Evolutionary conservation across 768 basidiomycete genomes (phyloP).

Genomic region (Phaffia australis): DNA sequence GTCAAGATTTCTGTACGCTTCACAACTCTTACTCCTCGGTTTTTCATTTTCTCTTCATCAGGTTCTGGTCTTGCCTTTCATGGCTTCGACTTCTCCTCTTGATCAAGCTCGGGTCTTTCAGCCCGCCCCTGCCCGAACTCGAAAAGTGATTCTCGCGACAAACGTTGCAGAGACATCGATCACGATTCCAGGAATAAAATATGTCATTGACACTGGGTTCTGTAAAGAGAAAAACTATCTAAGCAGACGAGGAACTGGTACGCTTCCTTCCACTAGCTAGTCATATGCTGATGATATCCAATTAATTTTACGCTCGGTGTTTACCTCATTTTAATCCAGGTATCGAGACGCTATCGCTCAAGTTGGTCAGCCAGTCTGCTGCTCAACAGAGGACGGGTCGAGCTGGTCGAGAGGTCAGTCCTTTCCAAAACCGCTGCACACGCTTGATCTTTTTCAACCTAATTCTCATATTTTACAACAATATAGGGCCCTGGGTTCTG

Average conservation of each 20-base stretch:
- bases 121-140: conserved; percentile 52
- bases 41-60: conserved; percentile 34
- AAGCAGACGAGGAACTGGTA: conserved; percentile 54
- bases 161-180: conserved; percentile 98
- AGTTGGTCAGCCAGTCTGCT: conserved; percentile 75
- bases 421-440: too few relatives aligned
- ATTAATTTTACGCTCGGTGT: background rate
- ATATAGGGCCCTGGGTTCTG: conserved; percentile 66
- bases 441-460: background rate
- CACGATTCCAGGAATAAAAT: conserved; percentile 89
- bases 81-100: conserved; percentile 66
- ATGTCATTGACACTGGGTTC: conserved; percentile 91
- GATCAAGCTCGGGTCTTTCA: conserved; percentile 71
- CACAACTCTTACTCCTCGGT: background rate
- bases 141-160: conserved; percentile 90
- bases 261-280: conserved; percentile 30
- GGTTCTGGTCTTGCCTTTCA: conserved; percentile 71
- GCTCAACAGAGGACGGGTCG: conserved; percentile 82
- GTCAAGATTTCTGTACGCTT: background rate
- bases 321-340: conserved; percentile 43
- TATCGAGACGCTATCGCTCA: conserved; percentile 73
- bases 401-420: conserved; percentile 75
- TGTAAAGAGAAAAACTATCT: conserved; percentile 89
- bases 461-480: conserved; percentile 2
- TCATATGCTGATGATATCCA: background rate